These are phyloP conservation scores for Quercus lobata DNA, from an alignment of 331 rosid genomes.

Conservation along the genomic window DNA sequence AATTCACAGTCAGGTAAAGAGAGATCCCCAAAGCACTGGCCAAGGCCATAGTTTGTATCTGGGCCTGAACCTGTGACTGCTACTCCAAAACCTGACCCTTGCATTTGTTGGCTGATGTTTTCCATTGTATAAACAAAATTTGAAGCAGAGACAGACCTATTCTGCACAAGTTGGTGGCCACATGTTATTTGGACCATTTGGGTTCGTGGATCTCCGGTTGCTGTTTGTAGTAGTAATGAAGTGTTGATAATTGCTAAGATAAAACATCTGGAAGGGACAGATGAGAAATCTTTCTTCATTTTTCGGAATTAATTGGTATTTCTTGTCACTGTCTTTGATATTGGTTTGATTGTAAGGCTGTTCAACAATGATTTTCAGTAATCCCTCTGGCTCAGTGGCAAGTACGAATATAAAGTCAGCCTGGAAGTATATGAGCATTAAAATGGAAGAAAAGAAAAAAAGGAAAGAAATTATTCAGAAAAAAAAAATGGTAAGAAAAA, in stretches of 20 bases:
- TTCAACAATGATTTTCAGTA: too few species aligned
- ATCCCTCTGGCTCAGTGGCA: too few species aligned
- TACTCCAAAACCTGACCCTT: constrained; percentile 55
- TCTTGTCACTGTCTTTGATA: too few species aligned
- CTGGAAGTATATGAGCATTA: too few species aligned
- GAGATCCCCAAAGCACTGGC: constrained; percentile 89
- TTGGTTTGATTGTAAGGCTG: too few species aligned
- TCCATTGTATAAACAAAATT: constrained; percentile 71
- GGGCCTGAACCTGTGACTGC: constrained; percentile 64
- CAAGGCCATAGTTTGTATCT: constrained; percentile 65
- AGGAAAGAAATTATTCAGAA: too few species aligned
- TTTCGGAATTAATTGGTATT: background rate
- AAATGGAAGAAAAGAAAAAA: too few species aligned
- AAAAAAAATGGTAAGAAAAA: too few species aligned
- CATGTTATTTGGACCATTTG: constrained; percentile 44
- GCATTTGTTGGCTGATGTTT: constrained; percentile 62
- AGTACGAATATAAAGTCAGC: too few species aligned
- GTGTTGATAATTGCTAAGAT: constrained; percentile 20
- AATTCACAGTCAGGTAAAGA: constrained; percentile 72
- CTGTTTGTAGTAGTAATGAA: constrained; percentile 25
- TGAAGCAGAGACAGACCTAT: constrained; percentile 39
- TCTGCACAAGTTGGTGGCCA: constrained; percentile 48
- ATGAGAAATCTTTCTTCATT: constrained; percentile 28
- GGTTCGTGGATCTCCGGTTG: constrained; percentile 65
- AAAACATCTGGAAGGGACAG: constrained; percentile 8